A percentile compares a stretch with the other conserved stretches of the same genome.
phyloP scores from a whole-genome alignment of 2,329 filamentous ascomycete species.

The Colletotrichum kahawae region DNA sequence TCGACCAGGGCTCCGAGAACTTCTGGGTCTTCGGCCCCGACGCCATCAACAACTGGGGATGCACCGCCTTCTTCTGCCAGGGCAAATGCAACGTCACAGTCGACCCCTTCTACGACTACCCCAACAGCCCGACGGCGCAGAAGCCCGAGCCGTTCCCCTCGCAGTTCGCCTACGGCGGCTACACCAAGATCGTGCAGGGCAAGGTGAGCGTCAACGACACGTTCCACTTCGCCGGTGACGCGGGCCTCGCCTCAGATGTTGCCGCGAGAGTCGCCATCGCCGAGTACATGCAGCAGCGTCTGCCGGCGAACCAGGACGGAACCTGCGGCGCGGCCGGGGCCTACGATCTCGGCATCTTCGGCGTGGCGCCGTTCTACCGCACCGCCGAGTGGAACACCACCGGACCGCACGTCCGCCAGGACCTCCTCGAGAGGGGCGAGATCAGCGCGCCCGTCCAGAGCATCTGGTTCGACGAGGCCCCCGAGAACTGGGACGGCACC shows the following conservation, averaged over 20 bases:
- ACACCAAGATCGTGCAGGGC: slow-evolving; percentile 10
- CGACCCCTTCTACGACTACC: slow-evolving; percentile 12
- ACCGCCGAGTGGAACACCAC: slow-evolving; percentile 10
- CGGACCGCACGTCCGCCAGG: slow-evolving; percentile 9
- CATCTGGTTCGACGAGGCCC: slow-evolving; percentile 17
- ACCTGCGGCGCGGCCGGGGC: not conserved
- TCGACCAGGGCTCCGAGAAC: slow-evolving; percentile 17
- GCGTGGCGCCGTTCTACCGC: slow-evolving; percentile 9
- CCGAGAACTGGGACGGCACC: slow-evolving; percentile 2
- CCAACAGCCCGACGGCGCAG: slow-evolving; percentile 1
- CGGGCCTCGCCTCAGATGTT: not conserved
- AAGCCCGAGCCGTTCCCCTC: not conserved
- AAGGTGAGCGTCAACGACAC: slow-evolving; percentile 7
- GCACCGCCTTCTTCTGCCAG: slow-evolving; percentile 10
- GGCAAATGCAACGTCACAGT: slow-evolving; percentile 13
- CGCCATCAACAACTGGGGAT: slow-evolving; percentile 14
- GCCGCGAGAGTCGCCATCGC: not conserved
- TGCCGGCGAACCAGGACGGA: not conserved
- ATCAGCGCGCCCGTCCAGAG: slow-evolving; percentile 16
- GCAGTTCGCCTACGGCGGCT: slow-evolving; percentile 4
- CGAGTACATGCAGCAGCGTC: slow-evolving; percentile 10
- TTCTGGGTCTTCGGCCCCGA: slow-evolving; percentile 16
- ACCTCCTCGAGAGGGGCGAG: slow-evolving; percentile 1
- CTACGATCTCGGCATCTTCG: slow-evolving; percentile 10
- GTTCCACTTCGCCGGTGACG: not conserved